These are phyloP conservation scores for Manihot esculenta DNA, from an alignment of 441 rosid species.

Conservation along the genomic window DNA sequence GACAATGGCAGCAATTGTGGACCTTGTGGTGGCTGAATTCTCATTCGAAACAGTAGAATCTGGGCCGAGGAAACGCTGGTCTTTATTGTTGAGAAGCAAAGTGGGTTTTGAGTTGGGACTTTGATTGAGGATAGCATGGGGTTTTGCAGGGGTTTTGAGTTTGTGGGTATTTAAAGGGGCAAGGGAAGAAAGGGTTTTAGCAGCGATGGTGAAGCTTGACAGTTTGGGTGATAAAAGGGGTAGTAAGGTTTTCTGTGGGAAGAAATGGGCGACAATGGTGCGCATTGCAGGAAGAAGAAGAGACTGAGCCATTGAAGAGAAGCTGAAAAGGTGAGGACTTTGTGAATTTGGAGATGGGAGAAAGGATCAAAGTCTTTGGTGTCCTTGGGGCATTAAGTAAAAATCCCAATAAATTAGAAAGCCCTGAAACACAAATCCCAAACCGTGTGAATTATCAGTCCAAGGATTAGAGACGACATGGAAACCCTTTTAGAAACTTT, in stretches of 20 bases:
- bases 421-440: too few relatives aligned
- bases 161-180: conserved; percentile 29
- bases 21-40: conserved; percentile 40
- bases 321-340: background rate
- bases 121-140: conserved; percentile 33
- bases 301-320: conserved; percentile 26
- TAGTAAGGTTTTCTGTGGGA: conserved; percentile 24
- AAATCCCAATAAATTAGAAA: too few relatives aligned
- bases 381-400: too few relatives aligned
- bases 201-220: conserved; percentile 21
- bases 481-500: too few relatives aligned
- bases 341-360: background rate
- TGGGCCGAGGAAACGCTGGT: conserved; percentile 51
- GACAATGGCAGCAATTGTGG: conserved; percentile 74
- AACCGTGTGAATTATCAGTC: too few relatives aligned
- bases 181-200: conserved; percentile 24
- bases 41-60: conserved; percentile 22
- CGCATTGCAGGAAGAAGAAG: conserved; percentile 41
- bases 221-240: conserved; percentile 18
- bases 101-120: background rate
- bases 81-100: conserved; percentile 30
- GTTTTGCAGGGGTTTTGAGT: conserved; percentile 33
- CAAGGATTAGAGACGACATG: too few relatives aligned
- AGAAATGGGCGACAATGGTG: conserved; percentile 35
- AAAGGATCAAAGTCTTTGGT: too few relatives aligned